phyloP scores from a whole-genome alignment of 352 stramenopile species.

The Albugo laibachii region DNA sequence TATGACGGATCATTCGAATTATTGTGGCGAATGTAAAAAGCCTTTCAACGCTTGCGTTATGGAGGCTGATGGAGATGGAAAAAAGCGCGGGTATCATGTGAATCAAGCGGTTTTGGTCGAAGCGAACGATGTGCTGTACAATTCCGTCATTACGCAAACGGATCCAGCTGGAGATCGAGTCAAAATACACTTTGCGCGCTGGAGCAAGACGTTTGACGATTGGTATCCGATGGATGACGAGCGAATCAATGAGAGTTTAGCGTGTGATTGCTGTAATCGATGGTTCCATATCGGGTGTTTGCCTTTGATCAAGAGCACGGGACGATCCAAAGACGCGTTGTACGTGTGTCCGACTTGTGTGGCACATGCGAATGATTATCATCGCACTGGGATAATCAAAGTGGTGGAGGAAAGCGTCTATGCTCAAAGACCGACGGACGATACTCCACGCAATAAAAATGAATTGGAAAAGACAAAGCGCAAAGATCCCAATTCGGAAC shows the following conservation, averaged over 20 bases:
- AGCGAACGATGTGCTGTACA: slow-evolving; percentile 76
- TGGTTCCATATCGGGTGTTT: slow-evolving; percentile 79
- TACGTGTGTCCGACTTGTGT: slow-evolving; percentile 72
- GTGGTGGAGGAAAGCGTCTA: slow-evolving; percentile 24
- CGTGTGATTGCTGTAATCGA: slow-evolving; percentile 73
- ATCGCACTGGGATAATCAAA: slow-evolving; percentile 7
- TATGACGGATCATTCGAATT: slow-evolving; percentile 23
- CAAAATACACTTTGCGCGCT: slow-evolving; percentile 75
- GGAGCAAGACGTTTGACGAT: slow-evolving; percentile 76
- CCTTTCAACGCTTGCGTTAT: slow-evolving; percentile 5
- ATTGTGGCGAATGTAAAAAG: slow-evolving; percentile 50
- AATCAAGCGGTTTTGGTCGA: slow-evolving; percentile 72
- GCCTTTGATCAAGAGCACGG: slow-evolving; percentile 66
- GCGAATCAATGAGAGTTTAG: slow-evolving; percentile 75
- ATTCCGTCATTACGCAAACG: slow-evolving; percentile 67
- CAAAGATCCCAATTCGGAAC: slow-evolving; percentile 1
- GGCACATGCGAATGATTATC: slow-evolving; percentile 46
- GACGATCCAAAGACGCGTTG: slow-evolving; percentile 66
- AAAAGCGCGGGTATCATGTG: slow-evolving; percentile 30
- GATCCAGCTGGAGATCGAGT: slow-evolving; percentile 46
- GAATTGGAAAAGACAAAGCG: slow-evolving; percentile 2
- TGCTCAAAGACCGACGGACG: slow-evolving; percentile 16
- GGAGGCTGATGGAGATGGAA: slow-evolving; percentile 8
- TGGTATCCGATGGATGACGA: slow-evolving; percentile 82
- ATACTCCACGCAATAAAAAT: slow-evolving; percentile 10